These are phyloP conservation scores for Starmerella kuoi DNA, from an alignment of 805 yeast genomes.

Conservation along the genomic window DNA sequence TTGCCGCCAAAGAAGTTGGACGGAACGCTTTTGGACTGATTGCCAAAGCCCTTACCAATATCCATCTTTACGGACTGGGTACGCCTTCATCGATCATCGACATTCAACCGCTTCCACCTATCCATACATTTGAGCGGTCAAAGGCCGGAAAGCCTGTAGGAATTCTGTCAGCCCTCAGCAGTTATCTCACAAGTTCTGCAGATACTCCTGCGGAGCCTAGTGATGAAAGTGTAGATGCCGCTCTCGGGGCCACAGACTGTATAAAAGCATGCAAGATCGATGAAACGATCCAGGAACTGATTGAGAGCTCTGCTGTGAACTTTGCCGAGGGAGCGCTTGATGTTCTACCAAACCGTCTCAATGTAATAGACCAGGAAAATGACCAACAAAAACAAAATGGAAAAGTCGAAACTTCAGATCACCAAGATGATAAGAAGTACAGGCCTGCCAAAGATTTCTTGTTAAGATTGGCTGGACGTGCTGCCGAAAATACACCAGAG, in stretches of 20 bases:
- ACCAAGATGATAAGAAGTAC: slow-evolving; percentile 22
- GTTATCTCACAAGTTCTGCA: slow-evolving; percentile 73
- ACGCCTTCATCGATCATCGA: slow-evolving; percentile 16
- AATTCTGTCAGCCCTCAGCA: slow-evolving; percentile 79
- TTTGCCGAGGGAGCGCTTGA: slow-evolving; percentile 30
- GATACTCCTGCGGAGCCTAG: slow-evolving; percentile 88
- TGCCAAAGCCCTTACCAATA: slow-evolving; percentile 44
- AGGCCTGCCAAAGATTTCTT: slow-evolving; percentile 24
- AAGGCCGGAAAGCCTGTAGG: slow-evolving; percentile 63
- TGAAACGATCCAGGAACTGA: slow-evolving; percentile 38
- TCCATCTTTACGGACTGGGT: slow-evolving; percentile 63
- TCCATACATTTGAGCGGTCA: slow-evolving; percentile 45
- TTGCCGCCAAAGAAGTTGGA: slow-evolving; percentile 38
- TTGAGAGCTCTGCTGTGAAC: slow-evolving; percentile 24
- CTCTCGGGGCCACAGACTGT: slow-evolving; percentile 74
- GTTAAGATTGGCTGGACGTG: slow-evolving; percentile 23
- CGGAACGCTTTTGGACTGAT: slow-evolving; percentile 48
- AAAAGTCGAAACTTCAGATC: neutral
- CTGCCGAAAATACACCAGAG: slow-evolving; percentile 8
- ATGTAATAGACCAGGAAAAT: neutral
- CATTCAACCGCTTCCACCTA: slow-evolving; percentile 48
- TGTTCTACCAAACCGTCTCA: slow-evolving; percentile 17
- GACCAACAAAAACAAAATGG: neutral
- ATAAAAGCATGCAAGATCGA: slow-evolving; percentile 55
- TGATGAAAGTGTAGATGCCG: slow-evolving; percentile 80